Percentiles rank a stretch among this genome's conserved stretches.
Conservation (phyloP, 192 early-diverging fungal genomes). For the Funneliformis geosporum region DNA sequence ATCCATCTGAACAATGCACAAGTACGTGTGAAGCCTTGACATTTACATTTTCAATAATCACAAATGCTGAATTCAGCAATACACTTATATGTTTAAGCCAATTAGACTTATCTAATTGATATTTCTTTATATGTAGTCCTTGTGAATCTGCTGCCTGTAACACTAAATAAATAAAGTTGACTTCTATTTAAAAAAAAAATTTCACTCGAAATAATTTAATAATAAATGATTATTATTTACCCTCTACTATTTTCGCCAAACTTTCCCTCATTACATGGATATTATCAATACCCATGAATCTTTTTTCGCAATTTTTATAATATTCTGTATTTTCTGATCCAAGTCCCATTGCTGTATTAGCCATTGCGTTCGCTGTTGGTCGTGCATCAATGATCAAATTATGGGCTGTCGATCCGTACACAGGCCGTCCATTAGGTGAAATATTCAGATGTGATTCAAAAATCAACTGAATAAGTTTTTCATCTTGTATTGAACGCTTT, state of each 20-base stretch:
- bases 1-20: constrained; percentile 98
- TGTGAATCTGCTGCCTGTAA: constrained; percentile 52
- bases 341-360: constrained; percentile 88
- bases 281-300: constrained; percentile 93
- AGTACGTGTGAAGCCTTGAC: constrained; percentile 78
- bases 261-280: constrained; percentile 98
- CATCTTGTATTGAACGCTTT: constrained; percentile 94
- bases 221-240: constrained; percentile 44
- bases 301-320: constrained; percentile 84
- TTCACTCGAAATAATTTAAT: neutral
- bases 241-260: constrained; percentile 78
- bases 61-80: constrained; percentile 76
- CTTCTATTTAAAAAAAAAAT: neutral
- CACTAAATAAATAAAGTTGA: constrained; percentile 37
- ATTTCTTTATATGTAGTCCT: constrained; percentile 51
- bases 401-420: constrained; percentile 55
- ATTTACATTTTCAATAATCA: constrained; percentile 82
- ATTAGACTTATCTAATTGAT: constrained; percentile 65
- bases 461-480: constrained; percentile 93
- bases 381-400: constrained; percentile 96
- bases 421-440: constrained; percentile 39
- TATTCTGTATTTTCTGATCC: constrained; percentile 95
- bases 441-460: constrained; percentile 62
- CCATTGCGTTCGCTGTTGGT: constrained; percentile 92
- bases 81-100: constrained; percentile 89